Evolutionary conservation across 2,329 filamentous ascomycete genomes (phyloP).

Genomic region (Monosporascus sp.): DNA sequence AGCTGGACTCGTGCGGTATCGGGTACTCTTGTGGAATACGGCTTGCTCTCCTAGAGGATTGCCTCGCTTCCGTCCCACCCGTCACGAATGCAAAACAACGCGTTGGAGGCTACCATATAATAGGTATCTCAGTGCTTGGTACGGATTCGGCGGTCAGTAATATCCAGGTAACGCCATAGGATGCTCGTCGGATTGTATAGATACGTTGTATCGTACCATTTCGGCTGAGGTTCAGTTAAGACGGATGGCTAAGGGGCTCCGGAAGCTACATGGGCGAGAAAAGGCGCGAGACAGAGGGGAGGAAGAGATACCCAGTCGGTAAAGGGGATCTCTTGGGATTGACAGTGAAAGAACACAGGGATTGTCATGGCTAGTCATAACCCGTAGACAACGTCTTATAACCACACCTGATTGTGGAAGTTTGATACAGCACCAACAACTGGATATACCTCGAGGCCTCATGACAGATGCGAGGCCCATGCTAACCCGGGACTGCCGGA

Average conservation of each 20-base stretch:
- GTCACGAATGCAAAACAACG: slow-evolving; percentile 21
- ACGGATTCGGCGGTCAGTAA: slow-evolving; percentile 22
- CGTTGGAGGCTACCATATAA: slow-evolving; percentile 22
- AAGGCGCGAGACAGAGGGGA: not conserved
- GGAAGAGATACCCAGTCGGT: not conserved
- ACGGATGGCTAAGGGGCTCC: not conserved
- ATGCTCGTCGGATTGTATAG: not conserved
- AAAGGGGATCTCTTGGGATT: not conserved
- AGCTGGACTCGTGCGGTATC: slow-evolving; percentile 1
- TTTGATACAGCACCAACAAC: no score
- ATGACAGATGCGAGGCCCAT: no score
- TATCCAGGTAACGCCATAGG: slow-evolving; percentile 18
- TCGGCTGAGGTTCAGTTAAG: not conserved
- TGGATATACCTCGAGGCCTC: no score
- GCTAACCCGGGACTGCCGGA: no score
- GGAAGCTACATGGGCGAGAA: not conserved
- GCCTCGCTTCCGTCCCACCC: slow-evolving; percentile 25
- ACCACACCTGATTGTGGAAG: no score
- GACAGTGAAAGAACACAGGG: no score
- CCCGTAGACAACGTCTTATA: no score
- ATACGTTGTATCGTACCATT: not conserved
- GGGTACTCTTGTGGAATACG: slow-evolving; percentile 4
- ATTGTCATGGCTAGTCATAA: no score
- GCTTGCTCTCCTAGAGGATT: slow-evolving; percentile 7
- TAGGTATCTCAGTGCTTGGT: slow-evolving; percentile 15